Conservation (phyloP, 129 eudicot genomes). For the Rutidosis leptorrhynchoides region DNA sequence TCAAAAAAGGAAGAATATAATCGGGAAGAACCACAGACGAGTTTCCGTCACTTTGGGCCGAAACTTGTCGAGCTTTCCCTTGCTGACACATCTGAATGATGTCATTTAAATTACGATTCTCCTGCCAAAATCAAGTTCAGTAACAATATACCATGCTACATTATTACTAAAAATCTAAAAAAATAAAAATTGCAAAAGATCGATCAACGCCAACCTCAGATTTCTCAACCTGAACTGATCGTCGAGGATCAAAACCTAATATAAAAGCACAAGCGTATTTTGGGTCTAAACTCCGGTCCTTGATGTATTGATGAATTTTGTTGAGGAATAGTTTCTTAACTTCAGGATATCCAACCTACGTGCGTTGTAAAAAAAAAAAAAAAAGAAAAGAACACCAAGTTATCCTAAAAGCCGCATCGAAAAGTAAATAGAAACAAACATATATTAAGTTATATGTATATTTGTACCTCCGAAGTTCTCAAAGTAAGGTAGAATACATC, state of each 20-base stretch:
- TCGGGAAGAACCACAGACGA: slow-evolving; percentile 52
- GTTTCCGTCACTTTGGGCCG: slow-evolving; percentile 55
- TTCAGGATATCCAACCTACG: slow-evolving; percentile 64
- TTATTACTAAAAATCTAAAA: slow-evolving; percentile 6
- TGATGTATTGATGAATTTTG: slow-evolving; percentile 90
- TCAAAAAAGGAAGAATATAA: slow-evolving; percentile 62
- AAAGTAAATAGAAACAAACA: slow-evolving; percentile 10
- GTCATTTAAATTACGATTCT: slow-evolving; percentile 56
- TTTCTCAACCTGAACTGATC: slow-evolving; percentile 57
- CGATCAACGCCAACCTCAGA: slow-evolving; percentile 21
- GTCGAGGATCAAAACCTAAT: slow-evolving; percentile 49
- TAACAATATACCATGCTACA: slow-evolving; percentile 1
- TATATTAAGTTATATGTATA: background rate
- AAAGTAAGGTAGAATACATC: slow-evolving; percentile 70
- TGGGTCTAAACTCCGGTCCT: slow-evolving; percentile 85
- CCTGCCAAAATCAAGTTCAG: slow-evolving; percentile 47
- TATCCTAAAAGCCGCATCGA: slow-evolving; percentile 6
- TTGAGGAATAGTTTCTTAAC: slow-evolving; percentile 59
- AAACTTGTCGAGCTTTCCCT: slow-evolving; percentile 53
- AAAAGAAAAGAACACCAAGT: slow-evolving; percentile 11
- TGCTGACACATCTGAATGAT: slow-evolving; percentile 84
- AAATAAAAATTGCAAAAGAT: slow-evolving; percentile 12
- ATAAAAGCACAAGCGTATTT: slow-evolving; percentile 91
- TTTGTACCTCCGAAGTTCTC: slow-evolving; percentile 73
- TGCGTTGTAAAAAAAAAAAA: slow-evolving; percentile 4